Base-by-base conservation (phyloP, 257 asterid genomes). In the Forsythia viridissima region DNA sequence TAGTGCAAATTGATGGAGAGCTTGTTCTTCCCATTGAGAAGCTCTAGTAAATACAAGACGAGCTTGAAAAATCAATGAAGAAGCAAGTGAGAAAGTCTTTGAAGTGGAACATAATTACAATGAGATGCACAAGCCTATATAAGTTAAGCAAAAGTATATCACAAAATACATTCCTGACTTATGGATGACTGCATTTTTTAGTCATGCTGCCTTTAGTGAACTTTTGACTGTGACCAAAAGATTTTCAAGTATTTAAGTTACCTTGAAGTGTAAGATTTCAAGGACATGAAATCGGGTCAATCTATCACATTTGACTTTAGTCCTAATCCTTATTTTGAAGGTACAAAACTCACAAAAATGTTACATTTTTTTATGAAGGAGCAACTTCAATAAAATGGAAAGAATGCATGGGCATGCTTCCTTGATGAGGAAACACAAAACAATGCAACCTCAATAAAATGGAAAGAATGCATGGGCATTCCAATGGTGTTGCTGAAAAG, bases 191-290 rank as follows among this genome's bases (percentile, higher is more conserved):
- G 99, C 97, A 38, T 92, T 95, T 80, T 78, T 86, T 87, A 95
- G 97, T 74, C 99, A 95, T 82, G 98, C 99, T 72, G 97, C 90
- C 39, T 91, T 95, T 76, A 82, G 97, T 74, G 97, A 90, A 73
- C 94, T 96, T 82, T 84, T 96, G 84, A 91, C 92, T 59, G 99
- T 83, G 99, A 96, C 87, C 97, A 92, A 80, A 92, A 92, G 97
- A 97, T 92, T 79, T 78, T 30, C 34, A 30, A 30, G 34, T 30
- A 30, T 30, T 30, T 30, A 30, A 30, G 34, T 30, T 30, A 1
- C 34, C 34, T 30, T 30, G 34, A 30, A 1, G 34, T 30, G 34
- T 1, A 30, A 30, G 34, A 30, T 30, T 30, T 30, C 34, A 30
- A 30, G 34, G 34, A 30, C 34, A 30, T 30, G 34, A 1, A 30